Evolutionary conservation across 495 filamentous ascomycete genomes (phyloP).

Genomic region (Lepraria neglecta): DNA sequence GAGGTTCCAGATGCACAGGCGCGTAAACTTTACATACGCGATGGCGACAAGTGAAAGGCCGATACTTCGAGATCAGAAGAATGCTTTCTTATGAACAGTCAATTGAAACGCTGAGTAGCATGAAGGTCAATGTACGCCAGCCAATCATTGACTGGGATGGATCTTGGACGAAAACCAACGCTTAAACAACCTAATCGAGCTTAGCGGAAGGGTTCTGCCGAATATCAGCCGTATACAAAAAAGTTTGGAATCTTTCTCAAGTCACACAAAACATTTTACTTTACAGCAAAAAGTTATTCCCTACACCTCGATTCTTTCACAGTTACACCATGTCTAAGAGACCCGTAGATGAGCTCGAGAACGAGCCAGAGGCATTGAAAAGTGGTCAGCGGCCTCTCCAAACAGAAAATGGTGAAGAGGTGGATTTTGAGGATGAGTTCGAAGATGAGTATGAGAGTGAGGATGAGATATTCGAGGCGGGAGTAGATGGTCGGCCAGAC

Average conservation of each 20-base stretch:
- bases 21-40: slow-evolving; percentile 11
- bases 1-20: slow-evolving; percentile 8
- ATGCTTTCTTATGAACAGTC: background rate
- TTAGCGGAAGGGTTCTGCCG: background rate
- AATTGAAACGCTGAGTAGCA: slow-evolving; percentile 3
- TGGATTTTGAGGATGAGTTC: slow-evolving; percentile 91
- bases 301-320: no score
- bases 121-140: slow-evolving; percentile 4
- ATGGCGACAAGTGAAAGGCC: background rate
- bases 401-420: slow-evolving; percentile 50
- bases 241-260: no score
- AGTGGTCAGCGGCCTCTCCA: slow-evolving; percentile 56
- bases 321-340: slow-evolving; percentile 59
- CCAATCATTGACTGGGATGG: slow-evolving; percentile 3
- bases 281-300: background rate
- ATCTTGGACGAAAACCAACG: background rate
- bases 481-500: slow-evolving; percentile 85
- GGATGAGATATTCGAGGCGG: slow-evolving; percentile 90
- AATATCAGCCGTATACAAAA: no score
- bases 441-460: slow-evolving; percentile 97
- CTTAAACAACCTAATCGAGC: background rate
- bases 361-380: slow-evolving; percentile 56
- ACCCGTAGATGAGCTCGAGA: slow-evolving; percentile 50
- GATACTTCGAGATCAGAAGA: background rate
- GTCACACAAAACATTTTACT: background rate